Evolutionary conservation across 2,329 filamentous ascomycete species (phyloP).

Genomic region (Dactylellina haptotyla): DNA sequence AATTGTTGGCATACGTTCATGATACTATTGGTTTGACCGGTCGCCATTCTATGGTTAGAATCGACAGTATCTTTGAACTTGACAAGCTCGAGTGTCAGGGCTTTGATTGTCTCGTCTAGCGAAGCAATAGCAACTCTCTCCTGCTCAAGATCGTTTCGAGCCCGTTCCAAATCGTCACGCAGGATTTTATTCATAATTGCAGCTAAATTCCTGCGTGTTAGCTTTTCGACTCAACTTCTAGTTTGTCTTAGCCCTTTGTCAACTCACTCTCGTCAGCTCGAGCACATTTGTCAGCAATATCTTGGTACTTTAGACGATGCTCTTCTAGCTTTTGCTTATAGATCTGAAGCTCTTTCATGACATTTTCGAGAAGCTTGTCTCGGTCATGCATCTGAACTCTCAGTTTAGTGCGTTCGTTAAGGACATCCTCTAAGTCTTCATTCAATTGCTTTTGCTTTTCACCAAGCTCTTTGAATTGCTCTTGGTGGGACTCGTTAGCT

Average conservation of each 20-base stretch:
- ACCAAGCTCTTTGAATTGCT: slow-evolving; percentile 11
- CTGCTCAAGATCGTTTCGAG: neutral
- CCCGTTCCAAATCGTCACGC: slow-evolving; percentile 9
- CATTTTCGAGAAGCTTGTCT: slow-evolving; percentile 5
- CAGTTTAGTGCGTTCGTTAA: slow-evolving; percentile 17
- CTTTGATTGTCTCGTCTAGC: slow-evolving; percentile 11
- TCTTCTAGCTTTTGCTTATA: slow-evolving; percentile 4
- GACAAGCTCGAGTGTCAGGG: no score
- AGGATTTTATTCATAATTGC: slow-evolving; percentile 6
- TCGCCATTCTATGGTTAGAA: slow-evolving; percentile 1
- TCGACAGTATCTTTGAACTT: no score
- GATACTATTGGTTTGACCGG: neutral
- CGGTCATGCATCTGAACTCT: slow-evolving; percentile 16
- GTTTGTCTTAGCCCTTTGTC: neutral
- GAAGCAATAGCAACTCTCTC: slow-evolving; percentile 8
- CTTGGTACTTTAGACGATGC: slow-evolving; percentile 22
- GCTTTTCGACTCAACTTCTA: slow-evolving; percentile 3
- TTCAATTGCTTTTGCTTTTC: slow-evolving; percentile 13
- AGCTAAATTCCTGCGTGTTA: neutral
- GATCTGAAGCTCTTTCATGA: neutral
- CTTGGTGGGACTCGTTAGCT: neutral
- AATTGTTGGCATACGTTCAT: neutral
- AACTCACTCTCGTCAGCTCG: slow-evolving; percentile 25
- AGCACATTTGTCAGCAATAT: slow-evolving; percentile 9
- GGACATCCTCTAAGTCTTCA: slow-evolving; percentile 5